Base-by-base conservation (phyloP, 1,284 basidiomycete genomes). In the Filobasidium uniguttulatum region DNA sequence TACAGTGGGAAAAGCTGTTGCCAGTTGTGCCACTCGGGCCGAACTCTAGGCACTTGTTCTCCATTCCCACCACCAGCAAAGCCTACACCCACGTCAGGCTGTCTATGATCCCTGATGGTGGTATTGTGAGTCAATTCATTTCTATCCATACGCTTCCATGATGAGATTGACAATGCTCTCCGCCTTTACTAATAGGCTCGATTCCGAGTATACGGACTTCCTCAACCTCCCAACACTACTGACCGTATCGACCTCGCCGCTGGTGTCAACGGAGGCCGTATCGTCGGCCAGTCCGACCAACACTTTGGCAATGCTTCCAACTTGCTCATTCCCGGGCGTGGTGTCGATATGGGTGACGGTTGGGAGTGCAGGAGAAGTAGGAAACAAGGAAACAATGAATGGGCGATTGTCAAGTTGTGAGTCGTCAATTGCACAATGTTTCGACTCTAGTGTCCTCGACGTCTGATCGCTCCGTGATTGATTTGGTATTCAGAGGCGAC, bases 351-450 rank as follows among this genome's bases (percentile, higher is more conserved):
- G 90, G 82, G 89, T 15, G 91, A 97, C 64, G 93, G 94, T 5
- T 98, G 93, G 94, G 93, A 98, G 70, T 97, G 93, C 1, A 87
- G 85, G 64, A 78, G 94, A 50, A 90, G 83, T 59, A 76, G 93
- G 46, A 72, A 73, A 37, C 74, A 77, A 48, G 81, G 80, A 44
- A 82, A 94, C 62, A 84, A 81, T 52, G 91, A 98, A 61, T 96
- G 87, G 85, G 83, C 80, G 3, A 77, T 97, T 50, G 81, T 94
- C 56, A 83, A 82, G 70, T 73, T 98, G 83, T 89, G 63, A 68
- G 82, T 72, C 30, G 15, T 46, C 8, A 5, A 8, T 20, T 2
- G 2, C 6, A 25, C 17, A 22, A 8, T 5, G 10, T 9, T 14
- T 14, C 26, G 3, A 6, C 14, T n/a, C 31, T 10, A 33, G 31